Conservation (phyloP, 129 eudicot species). For the Oenanthe sinensis region DNA sequence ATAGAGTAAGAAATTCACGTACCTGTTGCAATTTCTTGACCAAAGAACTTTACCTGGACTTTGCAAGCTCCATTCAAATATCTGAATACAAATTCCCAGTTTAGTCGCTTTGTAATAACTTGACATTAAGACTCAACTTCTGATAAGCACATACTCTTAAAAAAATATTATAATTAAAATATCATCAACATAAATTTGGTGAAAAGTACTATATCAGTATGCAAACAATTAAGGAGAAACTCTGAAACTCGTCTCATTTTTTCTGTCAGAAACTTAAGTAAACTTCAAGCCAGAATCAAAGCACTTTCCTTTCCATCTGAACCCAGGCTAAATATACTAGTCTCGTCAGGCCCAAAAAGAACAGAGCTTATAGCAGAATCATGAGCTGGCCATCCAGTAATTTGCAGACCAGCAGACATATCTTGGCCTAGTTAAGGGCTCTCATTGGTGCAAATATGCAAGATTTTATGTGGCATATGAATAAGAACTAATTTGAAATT, state of each 20-base stretch:
- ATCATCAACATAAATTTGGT: background rate
- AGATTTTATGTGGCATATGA: background rate
- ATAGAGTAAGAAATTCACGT: constrained; percentile 8
- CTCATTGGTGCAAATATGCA: background rate
- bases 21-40: constrained; percentile 92
- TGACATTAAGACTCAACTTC: background rate
- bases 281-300: constrained; percentile 9
- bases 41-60: constrained; percentile 87
- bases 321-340: constrained; percentile 93
- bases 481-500: background rate
- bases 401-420: constrained; percentile 95
- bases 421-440: constrained; percentile 60
- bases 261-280: background rate
- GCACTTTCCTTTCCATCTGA: constrained; percentile 75
- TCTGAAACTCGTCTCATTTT: background rate
- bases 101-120: constrained; percentile 5
- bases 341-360: constrained; percentile 91
- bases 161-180: background rate
- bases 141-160: background rate
- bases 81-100: constrained; percentile 27
- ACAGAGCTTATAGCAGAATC: constrained; percentile 89
- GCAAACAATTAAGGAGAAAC: background rate
- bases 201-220: background rate
- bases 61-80: constrained; percentile 96
- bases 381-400: constrained; percentile 99